These are phyloP conservation scores for Lanmaoa pseudosensibilis DNA, from an alignment of 768 basidiomycete genomes.

Conservation along the genomic window DNA sequence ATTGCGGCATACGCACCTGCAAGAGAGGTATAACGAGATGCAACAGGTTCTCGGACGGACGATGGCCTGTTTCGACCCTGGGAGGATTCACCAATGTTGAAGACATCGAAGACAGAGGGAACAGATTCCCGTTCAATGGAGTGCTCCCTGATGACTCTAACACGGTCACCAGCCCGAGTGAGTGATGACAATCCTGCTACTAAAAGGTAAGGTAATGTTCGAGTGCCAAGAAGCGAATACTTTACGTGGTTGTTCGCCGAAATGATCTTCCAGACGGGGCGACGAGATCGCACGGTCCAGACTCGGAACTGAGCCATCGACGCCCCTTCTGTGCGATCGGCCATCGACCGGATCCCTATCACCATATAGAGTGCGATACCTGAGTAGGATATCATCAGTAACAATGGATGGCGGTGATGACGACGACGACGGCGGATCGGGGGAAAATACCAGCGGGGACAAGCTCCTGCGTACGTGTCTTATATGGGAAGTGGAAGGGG, in stretches of 20 bases:
- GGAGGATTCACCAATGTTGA: slow-evolving; percentile 24
- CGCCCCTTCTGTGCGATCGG: slow-evolving; percentile 6
- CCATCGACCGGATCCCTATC: slow-evolving; percentile 1
- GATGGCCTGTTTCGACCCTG: slow-evolving; percentile 20
- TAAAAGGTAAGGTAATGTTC: neutral
- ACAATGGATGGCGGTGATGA: slow-evolving; percentile 10
- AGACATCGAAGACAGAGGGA: slow-evolving; percentile 32
- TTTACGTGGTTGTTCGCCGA: slow-evolving; percentile 12
- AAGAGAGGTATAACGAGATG: slow-evolving; percentile 12
- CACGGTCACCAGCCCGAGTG: slow-evolving; percentile 11
- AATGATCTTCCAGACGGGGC: slow-evolving; percentile 9
- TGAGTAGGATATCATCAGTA: slow-evolving; percentile 16
- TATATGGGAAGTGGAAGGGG: slow-evolving; percentile 7
- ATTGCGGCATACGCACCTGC: slow-evolving; percentile 9
- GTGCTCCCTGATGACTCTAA: slow-evolving; percentile 24
- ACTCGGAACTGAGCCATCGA: slow-evolving; percentile 5
- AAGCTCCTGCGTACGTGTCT: slow-evolving; percentile 24
- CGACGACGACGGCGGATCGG: slow-evolving; percentile 11
- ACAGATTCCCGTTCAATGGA: slow-evolving; percentile 21
- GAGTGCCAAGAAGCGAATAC: neutral
- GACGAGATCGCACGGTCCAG: slow-evolving; percentile 1
- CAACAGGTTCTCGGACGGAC: slow-evolving; percentile 5
- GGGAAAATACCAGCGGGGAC: slow-evolving; percentile 25
- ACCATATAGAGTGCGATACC: slow-evolving; percentile 11
- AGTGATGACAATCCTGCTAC: slow-evolving; percentile 4